phyloP scores from a whole-genome alignment of 495 filamentous ascomycete genomes.

The Penicillium tannophilum region DNA sequence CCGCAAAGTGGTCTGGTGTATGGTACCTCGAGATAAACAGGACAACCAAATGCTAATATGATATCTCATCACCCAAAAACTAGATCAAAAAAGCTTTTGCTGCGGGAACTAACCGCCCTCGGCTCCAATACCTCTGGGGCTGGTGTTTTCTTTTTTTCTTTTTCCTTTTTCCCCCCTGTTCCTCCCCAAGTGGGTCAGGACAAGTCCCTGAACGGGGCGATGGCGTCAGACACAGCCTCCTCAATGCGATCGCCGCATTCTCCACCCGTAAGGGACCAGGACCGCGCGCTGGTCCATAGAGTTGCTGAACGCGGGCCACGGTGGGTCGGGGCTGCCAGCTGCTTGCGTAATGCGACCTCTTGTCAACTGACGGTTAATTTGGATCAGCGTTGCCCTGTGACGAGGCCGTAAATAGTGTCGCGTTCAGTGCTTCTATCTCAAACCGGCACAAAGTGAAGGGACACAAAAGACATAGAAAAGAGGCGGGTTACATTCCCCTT shows the following conservation, averaged over 20 bases:
- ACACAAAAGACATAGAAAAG: not conserved
- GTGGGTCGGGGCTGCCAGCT: conserved; percentile 37
- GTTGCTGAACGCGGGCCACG: conserved; percentile 39
- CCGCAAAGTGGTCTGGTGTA: not conserved
- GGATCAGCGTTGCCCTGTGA: conserved; percentile 35
- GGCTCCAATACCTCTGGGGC: conserved; percentile 5
- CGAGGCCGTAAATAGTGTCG: conserved; percentile 8
- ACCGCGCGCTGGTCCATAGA: conserved; percentile 38
- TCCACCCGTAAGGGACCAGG: conserved; percentile 48
- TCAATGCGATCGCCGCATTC: conserved; percentile 46
- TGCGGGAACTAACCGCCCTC: conserved; percentile 8
- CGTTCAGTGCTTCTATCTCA: conserved; percentile 23
- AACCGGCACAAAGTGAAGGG: conserved; percentile 15
- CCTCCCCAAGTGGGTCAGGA: conserved; percentile 4
- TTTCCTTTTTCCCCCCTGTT: conserved; percentile 7
- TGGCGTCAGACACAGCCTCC: conserved; percentile 38
- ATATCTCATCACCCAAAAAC: conserved; percentile 7
- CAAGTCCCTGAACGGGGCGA: conserved; percentile 22
- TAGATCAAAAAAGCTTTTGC: conserved; percentile 8
- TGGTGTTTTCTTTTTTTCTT: not conserved
- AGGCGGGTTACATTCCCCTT: conserved; percentile 18
- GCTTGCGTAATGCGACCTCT: conserved; percentile 47
- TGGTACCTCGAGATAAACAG: too few species aligned
- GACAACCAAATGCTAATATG: not conserved
- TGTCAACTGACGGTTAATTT: conserved; percentile 37